Evolutionary conservation across 495 filamentous ascomycete genomes (phyloP).

Genomic region (Penicillium longicatenatum): DNA sequence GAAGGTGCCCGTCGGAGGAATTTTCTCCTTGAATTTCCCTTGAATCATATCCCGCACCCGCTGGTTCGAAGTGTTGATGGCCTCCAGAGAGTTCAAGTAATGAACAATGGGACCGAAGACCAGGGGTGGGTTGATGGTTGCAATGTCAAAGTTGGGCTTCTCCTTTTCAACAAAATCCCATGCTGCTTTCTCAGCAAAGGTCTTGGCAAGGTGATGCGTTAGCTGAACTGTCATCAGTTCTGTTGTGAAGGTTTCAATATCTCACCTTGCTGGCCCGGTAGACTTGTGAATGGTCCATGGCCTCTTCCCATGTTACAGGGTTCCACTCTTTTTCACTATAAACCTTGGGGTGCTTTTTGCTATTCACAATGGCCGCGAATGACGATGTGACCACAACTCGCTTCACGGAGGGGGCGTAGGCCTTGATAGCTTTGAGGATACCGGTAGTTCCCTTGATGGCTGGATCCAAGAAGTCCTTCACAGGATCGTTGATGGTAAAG

Average conservation of each 20-base stretch:
- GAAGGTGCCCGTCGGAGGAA: constrained; percentile 57
- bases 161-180: constrained; percentile 82
- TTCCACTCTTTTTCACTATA: constrained; percentile 84
- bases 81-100: constrained; percentile 65
- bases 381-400: constrained; percentile 84
- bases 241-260: too few relatives aligned
- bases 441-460: constrained; percentile 83
- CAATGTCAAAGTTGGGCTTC: constrained; percentile 75
- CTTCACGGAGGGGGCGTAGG: constrained; percentile 74
- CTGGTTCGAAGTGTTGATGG: constrained; percentile 70
- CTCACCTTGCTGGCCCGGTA: constrained; percentile 70
- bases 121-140: constrained; percentile 71
- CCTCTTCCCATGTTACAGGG: constrained; percentile 72
- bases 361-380: constrained; percentile 73
- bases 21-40: constrained; percentile 65
- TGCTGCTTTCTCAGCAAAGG: constrained; percentile 67
- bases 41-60: constrained; percentile 55
- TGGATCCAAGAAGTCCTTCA: constrained; percentile 82
- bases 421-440: constrained; percentile 74
- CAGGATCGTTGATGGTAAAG: constrained; percentile 66
- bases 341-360: constrained; percentile 46
- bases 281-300: constrained; percentile 55
- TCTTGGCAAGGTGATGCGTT: constrained; percentile 24
- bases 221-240: not conserved
- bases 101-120: constrained; percentile 71